Base-by-base conservation (phyloP, 2,329 filamentous ascomycete species). In the Epichloe gansuensis region DNA sequence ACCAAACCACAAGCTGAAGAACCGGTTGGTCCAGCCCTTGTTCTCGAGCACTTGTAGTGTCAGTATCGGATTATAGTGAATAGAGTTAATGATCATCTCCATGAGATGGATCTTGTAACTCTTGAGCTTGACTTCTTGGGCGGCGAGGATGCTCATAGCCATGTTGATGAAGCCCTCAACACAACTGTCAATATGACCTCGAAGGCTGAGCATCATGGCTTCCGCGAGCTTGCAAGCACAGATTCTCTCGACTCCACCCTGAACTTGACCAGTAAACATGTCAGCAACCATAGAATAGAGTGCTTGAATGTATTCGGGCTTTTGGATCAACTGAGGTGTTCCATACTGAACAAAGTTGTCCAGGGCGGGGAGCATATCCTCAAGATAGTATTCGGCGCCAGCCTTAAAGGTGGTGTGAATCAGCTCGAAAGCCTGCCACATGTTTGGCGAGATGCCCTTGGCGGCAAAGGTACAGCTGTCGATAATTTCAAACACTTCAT, bases 321-420 rank as follows among this genome's bases (percentile, higher is more conserved):
- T 94, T 66, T 93, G 82, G 23, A 86, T 74, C 53, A 98, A 75
- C 61, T 85, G 84, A 21, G 83, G 77, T 43, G 87, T 84, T 53
- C 93, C 93, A 63, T 94, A 98, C 61, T 93, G 87, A 50, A 98
- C 89, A 66, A 95, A 97, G 74, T 98, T 98, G 71, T 98, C 93
- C 27, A 98, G 78, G 0, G 93, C 93, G 5, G 93, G 93, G 15
- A 98, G 82, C 93, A 98, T 98, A 61, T 98, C 93, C 70, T 98
- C 93, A 13, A 98, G 81, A 66, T 98, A 98, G 45, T 97, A 80
- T 73, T 98, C 91, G 38, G 91, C 93, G 41, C 93, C 93, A 53
- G 89, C 87, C 72, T 97, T 97, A 76, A 98, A 98, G 1, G 91
- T 96, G 58, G 87, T 82, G 71, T 97, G 91, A 57, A 98, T 94